Evolutionary conservation across 495 filamentous ascomycete species (phyloP).

Genomic region (Lasiosphaeria hispida): DNA sequence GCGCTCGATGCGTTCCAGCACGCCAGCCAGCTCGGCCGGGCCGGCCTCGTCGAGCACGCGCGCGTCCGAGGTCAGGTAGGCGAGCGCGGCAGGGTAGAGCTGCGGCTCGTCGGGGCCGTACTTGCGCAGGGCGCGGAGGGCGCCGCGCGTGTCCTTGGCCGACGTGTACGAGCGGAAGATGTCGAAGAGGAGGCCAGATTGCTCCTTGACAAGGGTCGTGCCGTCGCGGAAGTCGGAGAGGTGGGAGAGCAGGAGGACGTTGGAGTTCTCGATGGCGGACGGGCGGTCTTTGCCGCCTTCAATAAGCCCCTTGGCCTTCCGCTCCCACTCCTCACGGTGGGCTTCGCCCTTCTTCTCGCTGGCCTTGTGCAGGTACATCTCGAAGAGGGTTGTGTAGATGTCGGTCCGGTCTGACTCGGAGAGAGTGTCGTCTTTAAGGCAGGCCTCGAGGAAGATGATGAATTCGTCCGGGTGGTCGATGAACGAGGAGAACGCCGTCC

Average conservation of each 20-base stretch:
- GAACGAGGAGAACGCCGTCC: constrained; percentile 93
- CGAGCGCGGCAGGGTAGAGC: constrained; percentile 86
- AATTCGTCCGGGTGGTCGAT: constrained; percentile 92
- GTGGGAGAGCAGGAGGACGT: constrained; percentile 87
- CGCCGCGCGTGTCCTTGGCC: constrained; percentile 86
- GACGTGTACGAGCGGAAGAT: constrained; percentile 97
- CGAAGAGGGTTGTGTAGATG: constrained; percentile 92
- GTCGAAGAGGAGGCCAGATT: constrained; percentile 87
- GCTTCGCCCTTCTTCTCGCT: constrained; percentile 62
- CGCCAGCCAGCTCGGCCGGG: constrained; percentile 70
- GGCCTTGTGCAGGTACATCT: constrained; percentile 93
- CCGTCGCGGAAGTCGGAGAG: constrained; percentile 87
- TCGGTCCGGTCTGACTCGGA: constrained; percentile 71
- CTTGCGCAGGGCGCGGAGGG: constrained; percentile 81
- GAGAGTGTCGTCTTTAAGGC: constrained; percentile 63
- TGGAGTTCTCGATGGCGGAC: constrained; percentile 89
- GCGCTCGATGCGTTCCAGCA: constrained; percentile 82
- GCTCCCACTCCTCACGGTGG: constrained; percentile 80
- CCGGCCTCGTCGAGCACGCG: constrained; percentile 83
- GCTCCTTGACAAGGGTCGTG: constrained; percentile 87
- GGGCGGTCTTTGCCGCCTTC: constrained; percentile 53
- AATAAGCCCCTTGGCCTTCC: constrained; percentile 83
- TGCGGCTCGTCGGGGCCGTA: constrained; percentile 92
- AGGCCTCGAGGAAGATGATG: constrained; percentile 85
- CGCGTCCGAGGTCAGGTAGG: constrained; percentile 87